Conservation (phyloP, 129 eudicot species). For the Logfia minima region DNA sequence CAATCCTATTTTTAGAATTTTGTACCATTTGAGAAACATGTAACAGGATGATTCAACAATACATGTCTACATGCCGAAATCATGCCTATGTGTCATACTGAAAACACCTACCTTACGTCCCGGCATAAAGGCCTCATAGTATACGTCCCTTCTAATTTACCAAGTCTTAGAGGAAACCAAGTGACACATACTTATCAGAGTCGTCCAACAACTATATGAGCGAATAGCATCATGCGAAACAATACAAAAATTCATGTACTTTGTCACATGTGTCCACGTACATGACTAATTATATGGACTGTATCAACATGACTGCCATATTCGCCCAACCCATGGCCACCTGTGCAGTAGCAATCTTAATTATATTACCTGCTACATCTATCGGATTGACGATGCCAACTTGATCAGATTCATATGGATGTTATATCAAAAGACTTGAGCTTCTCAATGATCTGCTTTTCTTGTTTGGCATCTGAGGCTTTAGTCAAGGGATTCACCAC, state of each 20-base stretch:
- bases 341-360: neutral
- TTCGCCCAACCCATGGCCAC: neutral
- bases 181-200: neutral
- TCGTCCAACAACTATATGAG: neutral
- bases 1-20: too few relatives aligned
- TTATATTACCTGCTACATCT: neutral
- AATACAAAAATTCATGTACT: neutral
- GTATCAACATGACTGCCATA: neutral
- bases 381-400: neutral
- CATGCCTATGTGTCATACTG: neutral
- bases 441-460: constrained; percentile 62
- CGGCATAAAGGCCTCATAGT: neutral
- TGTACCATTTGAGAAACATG: too few relatives aligned
- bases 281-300: neutral
- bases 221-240: neutral
- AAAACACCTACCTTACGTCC: neutral
- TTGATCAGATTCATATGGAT: constrained; percentile 23
- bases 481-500: constrained; percentile 48
- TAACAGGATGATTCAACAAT: too few relatives aligned
- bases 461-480: constrained; percentile 71
- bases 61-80: too few relatives aligned
- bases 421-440: constrained; percentile 41
- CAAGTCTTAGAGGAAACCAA: neutral
- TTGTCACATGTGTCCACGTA: neutral
- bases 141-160: neutral